A percentile compares a stretch with the other conserved stretches of the same genome.
Evolutionary conservation across 768 basidiomycete species (phyloP).

Genomic region (Lentinula detonsa): DNA sequence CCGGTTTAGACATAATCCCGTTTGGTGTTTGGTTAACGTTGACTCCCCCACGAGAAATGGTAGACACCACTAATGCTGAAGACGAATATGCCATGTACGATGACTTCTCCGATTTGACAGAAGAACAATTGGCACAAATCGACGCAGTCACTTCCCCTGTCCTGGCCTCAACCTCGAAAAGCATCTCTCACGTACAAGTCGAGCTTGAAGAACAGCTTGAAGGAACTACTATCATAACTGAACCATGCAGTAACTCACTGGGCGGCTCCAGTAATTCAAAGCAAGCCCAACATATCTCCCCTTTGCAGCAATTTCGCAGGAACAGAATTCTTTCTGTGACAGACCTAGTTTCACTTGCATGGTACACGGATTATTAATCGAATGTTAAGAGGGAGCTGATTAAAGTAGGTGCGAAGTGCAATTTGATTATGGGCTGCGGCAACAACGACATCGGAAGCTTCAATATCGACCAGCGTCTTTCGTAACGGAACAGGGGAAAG

Average conservation of each 20-base stretch:
- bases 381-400: neutral
- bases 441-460: conserved; percentile 44
- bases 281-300: conserved; percentile 18
- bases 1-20: neutral
- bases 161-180: conserved; percentile 6
- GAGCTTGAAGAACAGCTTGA: conserved; percentile 30
- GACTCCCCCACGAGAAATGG: neutral
- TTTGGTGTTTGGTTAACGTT: neutral
- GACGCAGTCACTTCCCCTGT: conserved; percentile 29
- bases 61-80: neutral
- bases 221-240: neutral
- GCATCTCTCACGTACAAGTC: conserved; percentile 28
- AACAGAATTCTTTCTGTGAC: conserved; percentile 50
- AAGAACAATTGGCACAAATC: conserved; percentile 46
- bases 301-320: conserved; percentile 38
- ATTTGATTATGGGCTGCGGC: conserved; percentile 68
- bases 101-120: conserved; percentile 50
- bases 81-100: conserved; percentile 44
- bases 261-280: neutral
- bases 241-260: neutral
- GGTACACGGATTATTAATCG: conserved; percentile 31
- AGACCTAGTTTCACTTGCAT: conserved; percentile 54
- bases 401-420: conserved; percentile 70
- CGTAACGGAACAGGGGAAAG: conserved; percentile 49
- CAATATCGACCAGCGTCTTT: conserved; percentile 51